Evolutionary conservation across 2,329 filamentous ascomycete genomes (phyloP).

Genomic region (Aspergillus novofumigatus): DNA sequence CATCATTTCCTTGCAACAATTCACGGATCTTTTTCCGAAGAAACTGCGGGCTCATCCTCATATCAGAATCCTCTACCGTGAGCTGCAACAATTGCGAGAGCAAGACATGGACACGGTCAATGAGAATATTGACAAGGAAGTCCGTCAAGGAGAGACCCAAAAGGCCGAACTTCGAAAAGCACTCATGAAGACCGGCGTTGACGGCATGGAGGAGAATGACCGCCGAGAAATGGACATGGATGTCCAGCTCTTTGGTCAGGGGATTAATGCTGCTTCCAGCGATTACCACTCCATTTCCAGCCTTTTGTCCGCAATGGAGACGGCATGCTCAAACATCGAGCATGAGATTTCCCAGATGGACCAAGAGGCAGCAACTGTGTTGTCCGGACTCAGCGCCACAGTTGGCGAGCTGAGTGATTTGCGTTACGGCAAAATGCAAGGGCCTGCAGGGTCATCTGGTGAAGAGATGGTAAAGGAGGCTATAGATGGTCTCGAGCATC

Average conservation of each 20-base stretch:
- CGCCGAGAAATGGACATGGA: constrained; percentile 44
- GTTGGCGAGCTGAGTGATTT: constrained; percentile 76
- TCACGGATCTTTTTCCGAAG: constrained; percentile 71
- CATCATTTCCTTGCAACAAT: constrained; percentile 69
- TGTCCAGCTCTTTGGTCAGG: constrained; percentile 57
- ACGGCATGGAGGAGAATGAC: constrained; percentile 30
- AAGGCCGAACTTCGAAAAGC: constrained; percentile 36
- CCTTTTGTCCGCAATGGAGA: constrained; percentile 65
- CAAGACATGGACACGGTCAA: constrained; percentile 64
- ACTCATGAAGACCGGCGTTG: constrained; percentile 27
- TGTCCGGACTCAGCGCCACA: constrained; percentile 59
- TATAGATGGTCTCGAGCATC: constrained; percentile 59
- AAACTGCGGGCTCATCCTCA: constrained; percentile 62
- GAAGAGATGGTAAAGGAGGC: constrained; percentile 61
- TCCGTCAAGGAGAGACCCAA: constrained; percentile 33
- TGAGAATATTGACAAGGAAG: constrained; percentile 44
- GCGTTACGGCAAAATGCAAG: constrained; percentile 67
- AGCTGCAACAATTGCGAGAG: constrained; percentile 71
- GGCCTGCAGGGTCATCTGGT: constrained; percentile 48
- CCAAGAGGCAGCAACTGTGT: constrained; percentile 57
- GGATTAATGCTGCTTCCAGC: constrained; percentile 32
- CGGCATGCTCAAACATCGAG: constrained; percentile 62
- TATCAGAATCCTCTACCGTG: constrained; percentile 68
- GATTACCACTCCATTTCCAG: constrained; percentile 58
- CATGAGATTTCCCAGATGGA: constrained; percentile 64